These are phyloP conservation scores for Pelargonium fulgidum DNA, from an alignment of 441 rosid species.

Conservation along the genomic window DNA sequence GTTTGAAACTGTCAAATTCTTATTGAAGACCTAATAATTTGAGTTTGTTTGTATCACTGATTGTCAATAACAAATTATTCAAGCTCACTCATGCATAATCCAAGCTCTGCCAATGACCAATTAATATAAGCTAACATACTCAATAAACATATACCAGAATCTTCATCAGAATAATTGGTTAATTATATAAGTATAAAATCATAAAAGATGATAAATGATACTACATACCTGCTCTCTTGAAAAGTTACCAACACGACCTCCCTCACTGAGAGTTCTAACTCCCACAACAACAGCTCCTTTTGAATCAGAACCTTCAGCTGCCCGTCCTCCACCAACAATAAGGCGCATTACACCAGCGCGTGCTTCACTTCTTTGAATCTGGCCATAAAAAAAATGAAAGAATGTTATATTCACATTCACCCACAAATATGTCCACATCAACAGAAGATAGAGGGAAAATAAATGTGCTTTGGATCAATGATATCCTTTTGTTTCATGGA, in stretches of 20 bases:
- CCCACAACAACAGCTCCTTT: conserved; percentile 96
- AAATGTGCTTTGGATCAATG: neutral
- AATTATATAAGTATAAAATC: neutral
- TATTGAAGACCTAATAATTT: neutral
- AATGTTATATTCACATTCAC: conserved; percentile 13
- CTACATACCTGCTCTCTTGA: conserved; percentile 86
- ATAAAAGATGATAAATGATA: conserved; percentile 14
- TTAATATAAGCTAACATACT: neutral
- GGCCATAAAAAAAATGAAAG: conserved; percentile 15
- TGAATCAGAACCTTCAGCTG: conserved; percentile 71
- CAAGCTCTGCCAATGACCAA: neutral
- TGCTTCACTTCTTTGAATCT: conserved; percentile 81
- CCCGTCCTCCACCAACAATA: conserved; percentile 99
- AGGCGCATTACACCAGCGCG: conserved; percentile 98
- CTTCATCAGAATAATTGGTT: neutral
- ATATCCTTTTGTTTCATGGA: conserved; percentile 11
- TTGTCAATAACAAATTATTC: neutral
- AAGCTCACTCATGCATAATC: neutral
- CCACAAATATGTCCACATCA: conserved; percentile 9
- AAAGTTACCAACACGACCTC: conserved; percentile 97
- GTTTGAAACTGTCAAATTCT: neutral
- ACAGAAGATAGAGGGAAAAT: conserved; percentile 4
- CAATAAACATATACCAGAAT: neutral
- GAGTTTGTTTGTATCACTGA: neutral
- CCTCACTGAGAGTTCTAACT: conserved; percentile 98